Evolutionary conservation across 2,329 filamentous ascomycete species (phyloP).

Genomic region (Sordariomycetes sp.): DNA sequence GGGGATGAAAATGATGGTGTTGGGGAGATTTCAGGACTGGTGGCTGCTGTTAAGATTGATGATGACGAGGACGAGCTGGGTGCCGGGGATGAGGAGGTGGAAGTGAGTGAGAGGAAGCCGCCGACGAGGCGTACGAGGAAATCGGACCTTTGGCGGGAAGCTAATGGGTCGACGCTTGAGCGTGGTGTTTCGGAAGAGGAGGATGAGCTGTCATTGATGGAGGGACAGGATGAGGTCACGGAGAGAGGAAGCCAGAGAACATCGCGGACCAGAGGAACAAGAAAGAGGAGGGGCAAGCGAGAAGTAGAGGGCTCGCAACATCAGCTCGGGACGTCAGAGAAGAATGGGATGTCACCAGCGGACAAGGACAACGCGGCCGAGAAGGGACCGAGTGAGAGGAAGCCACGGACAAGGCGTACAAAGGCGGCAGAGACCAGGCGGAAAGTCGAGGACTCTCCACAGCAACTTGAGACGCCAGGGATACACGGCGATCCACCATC

Average conservation of each 20-base stretch:
- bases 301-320: neutral
- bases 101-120: neutral
- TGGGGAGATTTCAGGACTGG: neutral
- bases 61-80: constrained; percentile 1
- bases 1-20: neutral
- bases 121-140: neutral
- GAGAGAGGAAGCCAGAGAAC: neutral
- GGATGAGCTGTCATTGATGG: neutral
- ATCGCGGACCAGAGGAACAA: neutral
- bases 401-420: neutral
- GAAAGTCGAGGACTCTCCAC: neutral
- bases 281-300: neutral
- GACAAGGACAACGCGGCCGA: neutral
- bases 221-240: neutral
- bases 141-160: neutral
- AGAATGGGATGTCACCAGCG: neutral
- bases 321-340: neutral
- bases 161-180: neutral
- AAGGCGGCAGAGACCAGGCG: neutral
- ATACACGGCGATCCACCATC: neutral
- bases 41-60: constrained; percentile 3
- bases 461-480: neutral
- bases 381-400: neutral
- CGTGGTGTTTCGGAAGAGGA: neutral
- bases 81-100: neutral